Percentiles rank a stretch among this genome's conserved stretches.
Evolutionary conservation across 345 rosid species (phyloP).

Genomic region (Hibiscus tridactylites): DNA sequence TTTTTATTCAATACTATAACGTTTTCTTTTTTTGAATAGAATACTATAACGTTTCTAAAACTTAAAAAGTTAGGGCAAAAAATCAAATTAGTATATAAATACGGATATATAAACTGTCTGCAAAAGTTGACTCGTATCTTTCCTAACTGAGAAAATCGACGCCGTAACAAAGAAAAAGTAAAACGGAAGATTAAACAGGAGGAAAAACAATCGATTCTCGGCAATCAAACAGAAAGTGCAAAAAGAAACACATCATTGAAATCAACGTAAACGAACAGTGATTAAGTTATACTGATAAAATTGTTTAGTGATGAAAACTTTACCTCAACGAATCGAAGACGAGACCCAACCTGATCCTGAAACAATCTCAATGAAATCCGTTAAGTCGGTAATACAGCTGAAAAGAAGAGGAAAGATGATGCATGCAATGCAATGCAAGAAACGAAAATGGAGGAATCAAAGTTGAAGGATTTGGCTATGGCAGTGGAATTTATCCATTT

Average conservation of each 20-base stretch:
- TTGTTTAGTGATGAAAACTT: not conserved
- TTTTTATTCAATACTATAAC: not conserved
- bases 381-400: not conserved
- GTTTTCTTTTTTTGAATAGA: too few species aligned
- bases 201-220: not conserved
- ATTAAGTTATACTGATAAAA: too few species aligned
- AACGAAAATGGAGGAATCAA: not conserved
- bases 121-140: too few species aligned
- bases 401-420: not conserved
- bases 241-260: too few species aligned
- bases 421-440: not conserved
- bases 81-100: too few species aligned
- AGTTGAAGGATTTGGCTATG: not conserved
- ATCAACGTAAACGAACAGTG: not conserved
- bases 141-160: too few species aligned
- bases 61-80: too few species aligned
- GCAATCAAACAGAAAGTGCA: too few species aligned
- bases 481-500: not conserved
- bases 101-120: too few species aligned
- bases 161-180: too few species aligned
- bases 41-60: too few species aligned
- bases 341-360: not conserved
- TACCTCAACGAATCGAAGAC: not conserved
- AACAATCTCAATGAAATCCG: not conserved
- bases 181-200: conserved; percentile 13